Evolutionary conservation across 129 eudicot genomes (phyloP).

Genomic region (Chrysanthemum seticuspe): DNA sequence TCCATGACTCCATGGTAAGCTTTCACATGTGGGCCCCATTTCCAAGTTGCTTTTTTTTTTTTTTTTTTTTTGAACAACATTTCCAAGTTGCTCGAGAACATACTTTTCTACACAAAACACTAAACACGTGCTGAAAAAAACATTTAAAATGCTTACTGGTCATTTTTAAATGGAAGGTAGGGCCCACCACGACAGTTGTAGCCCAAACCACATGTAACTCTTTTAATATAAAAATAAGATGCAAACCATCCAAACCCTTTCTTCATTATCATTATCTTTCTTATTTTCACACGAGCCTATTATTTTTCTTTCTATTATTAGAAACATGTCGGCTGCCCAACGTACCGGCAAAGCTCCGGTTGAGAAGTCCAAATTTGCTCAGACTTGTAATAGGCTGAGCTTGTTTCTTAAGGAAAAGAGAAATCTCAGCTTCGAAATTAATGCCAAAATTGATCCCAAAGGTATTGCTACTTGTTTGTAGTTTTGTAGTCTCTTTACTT

Average conservation of each 20-base stretch:
- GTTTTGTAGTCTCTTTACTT: no score
- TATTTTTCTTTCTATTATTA: background rate
- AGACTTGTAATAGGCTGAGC: constrained; percentile 56
- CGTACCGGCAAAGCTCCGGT: constrained; percentile 18
- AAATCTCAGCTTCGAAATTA: constrained; percentile 30
- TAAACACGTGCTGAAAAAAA: constrained; percentile 37
- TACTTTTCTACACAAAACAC: constrained; percentile 18
- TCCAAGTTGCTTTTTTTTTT: no score
- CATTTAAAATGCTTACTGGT: background rate
- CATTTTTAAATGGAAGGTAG: background rate
- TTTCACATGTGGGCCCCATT: background rate
- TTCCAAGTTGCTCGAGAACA: background rate
- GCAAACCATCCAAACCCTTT: background rate
- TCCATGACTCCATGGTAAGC: no score
- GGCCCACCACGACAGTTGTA: constrained; percentile 27
- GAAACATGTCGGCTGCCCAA: constrained; percentile 36
- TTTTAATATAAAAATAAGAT: constrained; percentile 18
- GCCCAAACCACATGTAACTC: background rate
- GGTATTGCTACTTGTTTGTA: background rate
- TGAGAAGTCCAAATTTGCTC: constrained; percentile 40
- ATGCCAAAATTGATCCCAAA: constrained; percentile 28
- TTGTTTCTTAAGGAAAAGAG: constrained; percentile 55
- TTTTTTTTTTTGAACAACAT: no score
- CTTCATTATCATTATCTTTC: background rate
- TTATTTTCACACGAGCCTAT: background rate